phyloP scores from a whole-genome alignment of 73 alveolate genomes.

The Paramecium bursaria region DNA sequence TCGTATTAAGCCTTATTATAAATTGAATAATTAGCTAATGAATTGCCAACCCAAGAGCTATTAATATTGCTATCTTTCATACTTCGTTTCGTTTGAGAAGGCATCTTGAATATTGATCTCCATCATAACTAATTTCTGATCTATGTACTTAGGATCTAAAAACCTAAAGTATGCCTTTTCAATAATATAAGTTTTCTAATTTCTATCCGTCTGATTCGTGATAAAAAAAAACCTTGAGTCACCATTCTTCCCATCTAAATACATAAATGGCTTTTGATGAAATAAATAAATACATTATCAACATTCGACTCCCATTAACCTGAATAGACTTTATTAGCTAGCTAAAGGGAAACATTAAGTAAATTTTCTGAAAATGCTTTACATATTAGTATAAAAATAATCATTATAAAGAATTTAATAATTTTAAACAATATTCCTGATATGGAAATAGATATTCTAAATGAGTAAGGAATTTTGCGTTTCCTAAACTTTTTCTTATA shows the following conservation, averaged over 20 bases:
- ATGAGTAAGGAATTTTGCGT: too few species aligned
- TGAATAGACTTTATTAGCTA: too few species aligned
- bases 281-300: too few species aligned
- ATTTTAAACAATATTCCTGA: too few species aligned
- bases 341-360: too few species aligned
- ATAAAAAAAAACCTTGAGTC: not conserved
- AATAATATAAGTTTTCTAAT: not conserved
- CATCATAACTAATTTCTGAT: not conserved
- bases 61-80: not conserved
- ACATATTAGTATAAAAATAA: too few species aligned
- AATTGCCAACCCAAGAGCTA: not conserved
- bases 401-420: too few species aligned
- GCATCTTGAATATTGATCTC: not conserved
- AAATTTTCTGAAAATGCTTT: too few species aligned
- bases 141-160: conserved; percentile 38
- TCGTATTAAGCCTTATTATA: not conserved
- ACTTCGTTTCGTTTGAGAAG: not conserved
- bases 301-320: too few species aligned
- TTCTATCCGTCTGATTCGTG: not conserved
- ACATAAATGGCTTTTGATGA: conserved; percentile 54
- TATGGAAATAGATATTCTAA: too few species aligned
- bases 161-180: not conserved
- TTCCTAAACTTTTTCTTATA: too few species aligned
- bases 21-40: not conserved
- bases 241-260: conserved; percentile 20